These are phyloP conservation scores for Tarenaya hassleriana DNA, from an alignment of 345 rosid species.

Conservation along the genomic window DNA sequence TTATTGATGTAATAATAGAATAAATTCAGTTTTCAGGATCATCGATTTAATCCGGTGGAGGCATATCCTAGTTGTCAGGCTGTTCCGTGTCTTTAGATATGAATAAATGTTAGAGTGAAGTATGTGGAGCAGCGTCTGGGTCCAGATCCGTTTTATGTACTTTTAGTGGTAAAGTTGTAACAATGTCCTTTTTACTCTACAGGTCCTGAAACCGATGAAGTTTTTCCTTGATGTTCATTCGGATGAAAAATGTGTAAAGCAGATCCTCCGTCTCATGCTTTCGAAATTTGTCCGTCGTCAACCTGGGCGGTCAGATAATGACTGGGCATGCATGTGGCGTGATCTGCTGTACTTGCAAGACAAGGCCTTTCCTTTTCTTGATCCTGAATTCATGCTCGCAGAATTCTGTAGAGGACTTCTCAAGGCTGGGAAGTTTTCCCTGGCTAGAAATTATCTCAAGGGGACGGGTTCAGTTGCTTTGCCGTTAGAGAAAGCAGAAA, in stretches of 20 bases:
- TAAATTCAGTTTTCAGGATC: neutral
- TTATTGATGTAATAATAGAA: conserved; percentile 17
- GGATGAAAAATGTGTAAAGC: conserved; percentile 86
- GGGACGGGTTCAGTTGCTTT: conserved; percentile 78
- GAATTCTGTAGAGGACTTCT: conserved; percentile 96
- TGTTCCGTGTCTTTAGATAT: conserved; percentile 10
- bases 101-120: conserved; percentile 9
- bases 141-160: neutral
- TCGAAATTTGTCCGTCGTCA: conserved; percentile 88
- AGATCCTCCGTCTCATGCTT: conserved; percentile 86
- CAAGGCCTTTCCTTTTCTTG: conserved; percentile 87
- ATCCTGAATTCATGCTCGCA: conserved; percentile 74
- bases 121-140: neutral
- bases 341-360: conserved; percentile 74
- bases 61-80: no score
- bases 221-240: conserved; percentile 67
- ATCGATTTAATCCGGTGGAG: no score
- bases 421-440: conserved; percentile 96
- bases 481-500: conserved; percentile 84
- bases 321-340: conserved; percentile 98
- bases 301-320: conserved; percentile 81
- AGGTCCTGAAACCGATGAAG: conserved; percentile 85
- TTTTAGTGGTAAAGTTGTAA: conserved; percentile 11
- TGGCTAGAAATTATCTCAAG: conserved; percentile 87
- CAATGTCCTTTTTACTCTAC: conserved; percentile 22